phyloP scores from a whole-genome alignment of 495 filamentous ascomycete genomes.

The Hapsidospora chrysogenum region DNA sequence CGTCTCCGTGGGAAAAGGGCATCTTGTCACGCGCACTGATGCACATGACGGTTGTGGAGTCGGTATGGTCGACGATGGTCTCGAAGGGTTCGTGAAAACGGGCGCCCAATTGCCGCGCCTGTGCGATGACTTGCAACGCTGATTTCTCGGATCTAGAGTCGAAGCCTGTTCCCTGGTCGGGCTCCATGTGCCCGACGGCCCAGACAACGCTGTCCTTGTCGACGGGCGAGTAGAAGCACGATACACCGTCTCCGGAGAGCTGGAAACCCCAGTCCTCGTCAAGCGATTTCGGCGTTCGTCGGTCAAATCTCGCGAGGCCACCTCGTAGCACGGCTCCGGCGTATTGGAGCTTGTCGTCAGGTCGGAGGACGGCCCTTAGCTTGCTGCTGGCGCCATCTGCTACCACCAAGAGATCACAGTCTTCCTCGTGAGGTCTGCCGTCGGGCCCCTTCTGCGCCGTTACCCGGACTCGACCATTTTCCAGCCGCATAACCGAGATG shows the following conservation, averaged over 20 bases:
- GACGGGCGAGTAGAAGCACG: slow-evolving; percentile 18
- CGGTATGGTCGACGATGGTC: slow-evolving; percentile 14
- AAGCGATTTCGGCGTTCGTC: slow-evolving; percentile 9
- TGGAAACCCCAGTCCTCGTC: slow-evolving; percentile 16
- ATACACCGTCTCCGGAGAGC: slow-evolving; percentile 12
- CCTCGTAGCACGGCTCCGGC: slow-evolving; percentile 14
- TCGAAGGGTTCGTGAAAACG: slow-evolving; percentile 14
- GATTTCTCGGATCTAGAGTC: slow-evolving; percentile 2
- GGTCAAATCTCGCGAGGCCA: slow-evolving; percentile 11
- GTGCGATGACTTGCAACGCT: slow-evolving; percentile 6
- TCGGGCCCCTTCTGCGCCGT: slow-evolving; percentile 5
- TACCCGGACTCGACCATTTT: slow-evolving; percentile 9
- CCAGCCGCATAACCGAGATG: slow-evolving; percentile 4
- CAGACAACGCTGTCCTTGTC: slow-evolving; percentile 15
- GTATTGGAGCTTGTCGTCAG: slow-evolving; percentile 16
- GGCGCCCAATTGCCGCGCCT: slow-evolving; percentile 11
- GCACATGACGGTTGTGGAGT: slow-evolving; percentile 10
- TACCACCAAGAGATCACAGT: slow-evolving; percentile 20
- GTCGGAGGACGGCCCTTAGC: slow-evolving; percentile 15
- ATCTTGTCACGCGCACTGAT: slow-evolving; percentile 17
- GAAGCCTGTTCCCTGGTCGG: background rate
- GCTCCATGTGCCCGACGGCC: slow-evolving; percentile 12
- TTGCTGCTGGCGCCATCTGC: slow-evolving; percentile 23
- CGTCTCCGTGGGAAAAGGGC: slow-evolving; percentile 17
- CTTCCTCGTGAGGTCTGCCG: slow-evolving; percentile 5